These are phyloP conservation scores for Epichloe sibirici DNA, from an alignment of 2,329 filamentous ascomycete species.

Conservation along the genomic window DNA sequence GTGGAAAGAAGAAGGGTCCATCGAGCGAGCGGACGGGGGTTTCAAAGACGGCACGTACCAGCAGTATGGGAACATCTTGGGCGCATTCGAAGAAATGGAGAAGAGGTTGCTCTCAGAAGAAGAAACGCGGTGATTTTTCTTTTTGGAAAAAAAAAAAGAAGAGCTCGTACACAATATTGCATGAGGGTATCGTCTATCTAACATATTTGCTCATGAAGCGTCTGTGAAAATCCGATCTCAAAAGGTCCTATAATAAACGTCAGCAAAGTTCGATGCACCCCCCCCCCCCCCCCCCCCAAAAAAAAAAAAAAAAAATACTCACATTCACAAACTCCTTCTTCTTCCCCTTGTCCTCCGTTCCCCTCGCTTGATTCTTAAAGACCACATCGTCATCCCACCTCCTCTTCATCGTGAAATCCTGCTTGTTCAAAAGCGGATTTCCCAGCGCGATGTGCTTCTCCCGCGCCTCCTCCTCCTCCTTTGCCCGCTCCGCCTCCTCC, in stretches of 20 bases:
- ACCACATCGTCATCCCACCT: conserved; percentile 98
- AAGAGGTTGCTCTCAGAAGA: conserved; percentile 40
- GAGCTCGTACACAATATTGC: background rate
- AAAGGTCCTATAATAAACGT: conserved; percentile 48
- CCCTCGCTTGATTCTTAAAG: conserved; percentile 96
- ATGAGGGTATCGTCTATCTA: conserved; percentile 28
- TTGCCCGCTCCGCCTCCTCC: conserved; percentile 65
- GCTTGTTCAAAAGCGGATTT: conserved; percentile 82
- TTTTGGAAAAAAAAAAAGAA: background rate
- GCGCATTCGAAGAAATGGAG: conserved; percentile 70
- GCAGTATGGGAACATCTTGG: conserved; percentile 63
- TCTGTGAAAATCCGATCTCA: conserved; percentile 94
- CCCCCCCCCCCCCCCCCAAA: background rate
- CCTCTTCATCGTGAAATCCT: conserved; percentile 81
- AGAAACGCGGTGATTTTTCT: conserved; percentile 9
- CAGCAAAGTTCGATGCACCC: background rate
- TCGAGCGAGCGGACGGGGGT: conserved; percentile 71
- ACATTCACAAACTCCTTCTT: conserved; percentile 98
- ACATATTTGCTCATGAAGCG: conserved; percentile 78
- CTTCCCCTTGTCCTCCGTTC: conserved; percentile 79
- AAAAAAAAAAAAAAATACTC: conserved; percentile 20
- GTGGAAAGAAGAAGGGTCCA: conserved; percentile 77
- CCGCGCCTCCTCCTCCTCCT: conserved; percentile 67
- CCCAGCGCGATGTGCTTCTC: conserved; percentile 84
- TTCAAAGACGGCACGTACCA: conserved; percentile 66